Conservation (phyloP, 352 stramenopile species). For the Phytophthora megakarya region DNA sequence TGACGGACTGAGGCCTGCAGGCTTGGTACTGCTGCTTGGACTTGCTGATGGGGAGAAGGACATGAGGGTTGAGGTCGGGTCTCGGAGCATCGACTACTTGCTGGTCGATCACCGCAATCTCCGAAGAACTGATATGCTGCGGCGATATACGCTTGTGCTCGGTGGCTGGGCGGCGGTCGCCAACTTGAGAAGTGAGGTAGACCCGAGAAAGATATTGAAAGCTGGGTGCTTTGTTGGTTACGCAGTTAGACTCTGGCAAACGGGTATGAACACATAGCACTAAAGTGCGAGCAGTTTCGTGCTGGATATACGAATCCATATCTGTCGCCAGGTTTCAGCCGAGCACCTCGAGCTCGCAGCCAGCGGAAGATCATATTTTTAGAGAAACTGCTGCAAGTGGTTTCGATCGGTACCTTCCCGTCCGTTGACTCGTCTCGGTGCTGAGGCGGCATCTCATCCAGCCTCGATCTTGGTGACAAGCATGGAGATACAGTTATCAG, state of each 20-base stretch:
- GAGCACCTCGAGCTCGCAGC: constrained; percentile 5
- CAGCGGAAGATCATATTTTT: constrained; percentile 13
- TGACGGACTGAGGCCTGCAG: constrained; percentile 7
- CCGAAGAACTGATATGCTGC: constrained; percentile 4
- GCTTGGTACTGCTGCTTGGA: constrained; percentile 11
- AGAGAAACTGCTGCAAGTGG: constrained; percentile 19
- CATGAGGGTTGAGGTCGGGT: constrained; percentile 31
- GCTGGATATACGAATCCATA: constrained; percentile 27
- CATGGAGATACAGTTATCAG: background rate
- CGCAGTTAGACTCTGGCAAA: constrained; percentile 8
- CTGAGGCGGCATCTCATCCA: background rate
- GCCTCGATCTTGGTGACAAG: background rate
- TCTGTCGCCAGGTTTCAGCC: constrained; percentile 13
- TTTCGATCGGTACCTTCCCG: constrained; percentile 19
- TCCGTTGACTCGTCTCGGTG: constrained; percentile 1
- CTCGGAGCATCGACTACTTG: constrained; percentile 32
- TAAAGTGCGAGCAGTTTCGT: constrained; percentile 35
- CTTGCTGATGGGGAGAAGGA: constrained; percentile 22
- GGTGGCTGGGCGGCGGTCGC: constrained; percentile 4
- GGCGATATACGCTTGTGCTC: constrained; percentile 11
- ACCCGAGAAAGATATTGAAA: constrained; percentile 47
- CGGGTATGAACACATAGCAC: constrained; percentile 6
- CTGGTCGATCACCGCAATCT: constrained; percentile 2
- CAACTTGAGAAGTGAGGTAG: constrained; percentile 52
- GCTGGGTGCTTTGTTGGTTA: constrained; percentile 35